Percentiles rank a stretch among this genome's conserved stretches.
phyloP scores from a whole-genome alignment of 768 basidiomycete species.

The Amanita molliuscula region DNA sequence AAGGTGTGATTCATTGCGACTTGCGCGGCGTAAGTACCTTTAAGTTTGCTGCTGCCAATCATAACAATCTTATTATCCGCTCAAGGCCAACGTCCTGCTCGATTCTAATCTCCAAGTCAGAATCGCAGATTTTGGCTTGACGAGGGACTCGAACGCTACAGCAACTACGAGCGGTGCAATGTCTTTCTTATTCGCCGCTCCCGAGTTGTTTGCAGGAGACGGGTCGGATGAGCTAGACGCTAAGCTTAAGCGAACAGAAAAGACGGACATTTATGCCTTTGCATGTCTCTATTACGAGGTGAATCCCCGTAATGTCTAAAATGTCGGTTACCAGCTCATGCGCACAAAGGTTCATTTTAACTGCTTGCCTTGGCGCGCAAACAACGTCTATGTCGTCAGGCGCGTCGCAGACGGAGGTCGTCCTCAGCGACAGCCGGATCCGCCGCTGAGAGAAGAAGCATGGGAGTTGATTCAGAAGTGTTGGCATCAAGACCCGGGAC shows the following conservation, averaged over 20 bases:
- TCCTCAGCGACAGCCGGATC: neutral
- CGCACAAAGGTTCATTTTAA: neutral
- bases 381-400: neutral
- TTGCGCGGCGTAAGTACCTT: neutral
- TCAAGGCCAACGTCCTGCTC: neutral
- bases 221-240: neutral
- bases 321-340: too few relatives aligned
- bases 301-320: neutral
- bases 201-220: neutral
- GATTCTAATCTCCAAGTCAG: neutral
- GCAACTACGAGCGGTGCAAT: neutral
- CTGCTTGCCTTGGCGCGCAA: neutral
- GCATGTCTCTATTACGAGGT: constrained; percentile 4
- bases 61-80: neutral
- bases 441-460: neutral
- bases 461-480: neutral
- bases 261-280: constrained; percentile 2
- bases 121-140: constrained; percentile 3
- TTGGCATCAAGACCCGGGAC: constrained; percentile 1
- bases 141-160: neutral
- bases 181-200: neutral
- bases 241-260: neutral
- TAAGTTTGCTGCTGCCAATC: neutral
- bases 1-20: constrained; percentile 3
- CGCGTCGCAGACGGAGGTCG: neutral